Percentiles rank a stretch among this genome's conserved stretches.
These are phyloP conservation scores for Amylostereum areolatum DNA, from an alignment of 1,284 basidiomycete genomes.

Conservation along the genomic window DNA sequence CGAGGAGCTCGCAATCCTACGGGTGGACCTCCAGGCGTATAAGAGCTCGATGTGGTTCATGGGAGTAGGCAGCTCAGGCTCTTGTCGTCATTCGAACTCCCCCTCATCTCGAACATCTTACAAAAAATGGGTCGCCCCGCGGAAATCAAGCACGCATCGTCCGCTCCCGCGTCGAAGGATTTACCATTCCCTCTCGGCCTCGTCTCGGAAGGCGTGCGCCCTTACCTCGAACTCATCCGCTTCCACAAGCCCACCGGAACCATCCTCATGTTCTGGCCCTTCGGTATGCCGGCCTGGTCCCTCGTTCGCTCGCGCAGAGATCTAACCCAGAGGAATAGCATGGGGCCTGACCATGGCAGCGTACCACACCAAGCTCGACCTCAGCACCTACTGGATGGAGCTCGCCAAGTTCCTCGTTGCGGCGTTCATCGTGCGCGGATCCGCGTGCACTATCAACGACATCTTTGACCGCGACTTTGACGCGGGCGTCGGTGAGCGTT, in stretches of 20 bases:
- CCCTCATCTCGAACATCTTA: too few relatives aligned
- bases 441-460: slow-evolving; percentile 44
- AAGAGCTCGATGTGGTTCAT: too few relatives aligned
- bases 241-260: slow-evolving; percentile 26
- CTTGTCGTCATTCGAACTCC: too few relatives aligned
- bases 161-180: slow-evolving; percentile 7
- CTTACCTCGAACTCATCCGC: slow-evolving; percentile 20
- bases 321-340: not conserved
- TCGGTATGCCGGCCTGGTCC: slow-evolving; percentile 15
- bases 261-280: slow-evolving; percentile 27
- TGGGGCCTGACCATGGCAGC: slow-evolving; percentile 5
- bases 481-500: slow-evolving; percentile 37
- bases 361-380: not conserved
- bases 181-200: slow-evolving; percentile 13
- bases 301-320: not conserved
- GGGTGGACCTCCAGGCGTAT: too few relatives aligned
- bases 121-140: too few relatives aligned
- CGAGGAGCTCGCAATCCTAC: too few relatives aligned
- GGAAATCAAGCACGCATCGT: not conserved
- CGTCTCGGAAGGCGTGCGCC: not conserved
- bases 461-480: slow-evolving; percentile 46
- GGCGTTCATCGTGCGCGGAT: slow-evolving; percentile 4
- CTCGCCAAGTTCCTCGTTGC: not conserved
- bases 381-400: not conserved
- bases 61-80: too few relatives aligned